Evolutionary conservation across 176 grass and related monocot species (phyloP).

Genomic region (Sorghum bicolor): Sorghum_bicolor_NCBIv3 NC_012872.2:9718501-9719000

Average conservation of each 20-base stretch:
- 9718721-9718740: not conserved
- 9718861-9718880: too few species aligned
- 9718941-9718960: not conserved
- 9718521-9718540: not conserved
- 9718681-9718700: not conserved
- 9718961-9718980: not conserved
- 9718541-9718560: not conserved
- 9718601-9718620: not conserved
- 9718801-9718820: not conserved
- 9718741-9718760: not conserved
- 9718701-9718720: not conserved
- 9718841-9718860: not conserved
- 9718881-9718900: not conserved
- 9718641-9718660: not conserved
- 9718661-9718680: not conserved
- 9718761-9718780: not conserved
- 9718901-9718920: not conserved
- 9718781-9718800: not conserved
- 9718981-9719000: not conserved
- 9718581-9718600: not conserved
- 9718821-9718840: not conserved
- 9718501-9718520: not conserved
- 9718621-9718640: not conserved
- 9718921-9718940: not conserved
- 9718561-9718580: not conserved